Evolutionary conservation across 2,329 filamentous ascomycete genomes (phyloP).

Genomic region (Aspergillus puulaauensis): DNA sequence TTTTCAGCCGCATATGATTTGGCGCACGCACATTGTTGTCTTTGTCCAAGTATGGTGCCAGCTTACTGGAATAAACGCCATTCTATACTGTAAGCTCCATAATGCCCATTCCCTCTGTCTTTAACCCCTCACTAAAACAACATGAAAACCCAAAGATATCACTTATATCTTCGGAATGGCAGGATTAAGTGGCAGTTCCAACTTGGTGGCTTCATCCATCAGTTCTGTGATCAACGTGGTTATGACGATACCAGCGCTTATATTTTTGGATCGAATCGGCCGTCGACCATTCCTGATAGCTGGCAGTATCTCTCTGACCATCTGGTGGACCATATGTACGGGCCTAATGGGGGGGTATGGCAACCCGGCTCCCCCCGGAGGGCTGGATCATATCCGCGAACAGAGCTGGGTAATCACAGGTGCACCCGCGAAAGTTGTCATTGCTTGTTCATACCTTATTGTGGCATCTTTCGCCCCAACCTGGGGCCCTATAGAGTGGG

Average conservation of each 20-base stretch:
- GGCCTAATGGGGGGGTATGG: neutral
- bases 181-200: neutral
- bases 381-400: neutral
- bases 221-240: neutral
- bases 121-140: neutral
- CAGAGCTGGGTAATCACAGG: neutral
- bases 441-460: neutral
- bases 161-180: neutral
- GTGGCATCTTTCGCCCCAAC: neutral
- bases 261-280: neutral
- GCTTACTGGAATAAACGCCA: neutral
- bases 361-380: neutral
- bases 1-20: neutral
- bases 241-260: neutral
- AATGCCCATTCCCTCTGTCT: neutral
- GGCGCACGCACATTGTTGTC: neutral
- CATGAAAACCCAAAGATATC: neutral
- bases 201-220: neutral
- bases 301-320: neutral
- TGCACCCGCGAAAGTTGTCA: neutral
- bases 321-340: neutral
- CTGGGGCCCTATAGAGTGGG: neutral
- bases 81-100: neutral
- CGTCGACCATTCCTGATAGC: neutral
- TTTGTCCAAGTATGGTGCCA: neutral